phyloP scores from a whole-genome alignment of 169 alveolate species.

The Neospora caninum region DNA sequence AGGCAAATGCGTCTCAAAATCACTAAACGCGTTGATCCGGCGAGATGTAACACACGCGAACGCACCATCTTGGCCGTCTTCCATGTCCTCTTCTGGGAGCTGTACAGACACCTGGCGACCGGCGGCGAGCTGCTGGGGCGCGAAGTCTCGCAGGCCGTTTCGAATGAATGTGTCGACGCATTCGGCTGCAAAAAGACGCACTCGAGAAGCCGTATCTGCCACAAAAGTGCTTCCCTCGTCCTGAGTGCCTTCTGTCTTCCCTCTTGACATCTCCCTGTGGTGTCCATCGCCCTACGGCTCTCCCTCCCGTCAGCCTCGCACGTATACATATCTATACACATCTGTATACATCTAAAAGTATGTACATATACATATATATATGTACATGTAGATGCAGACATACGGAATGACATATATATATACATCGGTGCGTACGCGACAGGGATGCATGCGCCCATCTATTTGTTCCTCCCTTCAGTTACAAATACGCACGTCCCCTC shows the following conservation, averaged over 20 bases:
- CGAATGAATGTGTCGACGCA: conserved; percentile 23
- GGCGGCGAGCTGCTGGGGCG: conserved; percentile 37
- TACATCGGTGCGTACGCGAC: neutral
- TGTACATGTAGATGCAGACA: neutral
- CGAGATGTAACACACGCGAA: too few relatives aligned
- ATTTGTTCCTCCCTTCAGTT: too few relatives aligned
- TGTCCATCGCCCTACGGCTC: neutral
- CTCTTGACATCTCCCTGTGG: neutral
- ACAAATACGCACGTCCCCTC: too few relatives aligned
- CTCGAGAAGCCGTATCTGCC: neutral
- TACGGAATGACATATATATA: neutral
- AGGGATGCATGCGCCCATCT: too few relatives aligned
- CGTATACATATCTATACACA: neutral
- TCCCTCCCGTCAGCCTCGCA: neutral
- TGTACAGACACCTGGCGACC: conserved; percentile 35
- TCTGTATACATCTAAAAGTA: neutral
- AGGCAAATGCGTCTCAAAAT: neutral
- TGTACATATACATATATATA: neutral
- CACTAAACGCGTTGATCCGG: too few relatives aligned
- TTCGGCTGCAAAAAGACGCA: conserved; percentile 1
- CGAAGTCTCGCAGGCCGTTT: conserved; percentile 4
- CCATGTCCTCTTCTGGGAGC: conserved; percentile 27
- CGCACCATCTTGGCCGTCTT: neutral
- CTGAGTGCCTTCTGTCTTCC: neutral
- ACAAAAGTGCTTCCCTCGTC: neutral